These are phyloP conservation scores for Backusella liffmaniae DNA, from an alignment of 192 early-diverging fungal species.

Conservation along the genomic window DNA sequence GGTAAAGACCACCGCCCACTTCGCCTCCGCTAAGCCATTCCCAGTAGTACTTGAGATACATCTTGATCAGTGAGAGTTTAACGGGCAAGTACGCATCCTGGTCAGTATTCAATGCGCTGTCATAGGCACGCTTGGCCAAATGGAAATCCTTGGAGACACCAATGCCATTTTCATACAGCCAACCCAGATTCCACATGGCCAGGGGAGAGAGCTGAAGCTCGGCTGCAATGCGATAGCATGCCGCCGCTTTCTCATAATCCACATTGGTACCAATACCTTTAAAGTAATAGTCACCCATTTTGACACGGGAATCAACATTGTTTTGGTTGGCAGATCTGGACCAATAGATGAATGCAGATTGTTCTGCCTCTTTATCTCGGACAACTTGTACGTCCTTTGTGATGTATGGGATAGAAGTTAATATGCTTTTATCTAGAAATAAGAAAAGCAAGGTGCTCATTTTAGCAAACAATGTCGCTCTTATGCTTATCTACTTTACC, in stretches of 20 bases:
- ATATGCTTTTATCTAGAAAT: slow-evolving; percentile 5
- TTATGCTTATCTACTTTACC: slow-evolving; percentile 23
- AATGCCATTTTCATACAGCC: slow-evolving; percentile 94
- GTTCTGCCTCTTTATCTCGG: slow-evolving; percentile 23
- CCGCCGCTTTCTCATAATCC: slow-evolving; percentile 72
- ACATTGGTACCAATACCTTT: slow-evolving; percentile 72
- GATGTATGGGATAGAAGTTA: neutral
- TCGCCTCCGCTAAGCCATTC: slow-evolving; percentile 61
- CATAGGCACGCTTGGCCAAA: slow-evolving; percentile 93
- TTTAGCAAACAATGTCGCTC: no score
- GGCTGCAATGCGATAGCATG: slow-evolving; percentile 84
- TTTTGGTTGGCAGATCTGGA: slow-evolving; percentile 92
- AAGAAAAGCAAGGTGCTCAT: neutral
- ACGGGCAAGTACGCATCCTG: slow-evolving; percentile 78
- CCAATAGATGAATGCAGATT: slow-evolving; percentile 85
- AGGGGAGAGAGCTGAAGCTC: slow-evolving; percentile 70
- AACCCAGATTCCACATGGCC: slow-evolving; percentile 97
- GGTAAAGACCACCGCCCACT: slow-evolving; percentile 39
- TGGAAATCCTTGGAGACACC: slow-evolving; percentile 90
- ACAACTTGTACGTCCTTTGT: neutral
- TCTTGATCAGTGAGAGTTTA: slow-evolving; percentile 69
- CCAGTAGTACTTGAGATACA: slow-evolving; percentile 66
- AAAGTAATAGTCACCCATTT: slow-evolving; percentile 93
- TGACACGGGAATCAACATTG: slow-evolving; percentile 85
- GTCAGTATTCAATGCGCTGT: slow-evolving; percentile 75